Percentiles rank a stretch among this genome's conserved stretches.
phyloP scores from a whole-genome alignment of 768 basidiomycete genomes.

The Boletus pseudopeckii region DNA sequence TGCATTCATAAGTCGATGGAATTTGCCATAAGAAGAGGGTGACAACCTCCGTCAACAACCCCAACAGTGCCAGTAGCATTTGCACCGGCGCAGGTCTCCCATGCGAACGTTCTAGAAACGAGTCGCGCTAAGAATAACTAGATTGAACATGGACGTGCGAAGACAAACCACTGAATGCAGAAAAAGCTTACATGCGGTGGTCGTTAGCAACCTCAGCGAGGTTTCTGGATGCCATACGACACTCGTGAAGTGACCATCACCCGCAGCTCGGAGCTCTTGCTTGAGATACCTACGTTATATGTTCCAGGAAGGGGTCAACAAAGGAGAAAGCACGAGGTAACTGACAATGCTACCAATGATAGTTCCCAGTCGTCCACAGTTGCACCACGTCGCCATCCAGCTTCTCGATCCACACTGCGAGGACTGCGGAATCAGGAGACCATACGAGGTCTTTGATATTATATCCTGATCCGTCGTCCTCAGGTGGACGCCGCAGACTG shows the following conservation, averaged over 20 bases:
- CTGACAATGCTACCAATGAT: constrained; percentile 67
- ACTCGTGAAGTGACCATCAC: constrained; percentile 59
- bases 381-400: constrained; percentile 78
- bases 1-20: background rate
- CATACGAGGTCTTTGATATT: constrained; percentile 74
- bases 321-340: background rate
- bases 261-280: constrained; percentile 68
- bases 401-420: constrained; percentile 81
- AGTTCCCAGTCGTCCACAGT: constrained; percentile 92
- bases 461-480: constrained; percentile 55
- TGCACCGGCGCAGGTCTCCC: constrained; percentile 80
- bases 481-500: constrained; percentile 42
- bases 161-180: background rate
- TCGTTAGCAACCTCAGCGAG: constrained; percentile 58
- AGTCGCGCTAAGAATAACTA: constrained; percentile 40
- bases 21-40: background rate
- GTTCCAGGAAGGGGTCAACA: constrained; percentile 4
- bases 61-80: constrained; percentile 81
- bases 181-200: constrained; percentile 55
- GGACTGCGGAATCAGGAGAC: constrained; percentile 84
- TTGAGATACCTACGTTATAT: constrained; percentile 74
- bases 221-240: constrained; percentile 88
- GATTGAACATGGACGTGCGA: constrained; percentile 2
- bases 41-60: constrained; percentile 84
- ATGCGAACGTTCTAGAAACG: constrained; percentile 61